These are phyloP conservation scores for Populus ilicifolia DNA, from an alignment of 345 rosid genomes.

Conservation along the genomic window DNA sequence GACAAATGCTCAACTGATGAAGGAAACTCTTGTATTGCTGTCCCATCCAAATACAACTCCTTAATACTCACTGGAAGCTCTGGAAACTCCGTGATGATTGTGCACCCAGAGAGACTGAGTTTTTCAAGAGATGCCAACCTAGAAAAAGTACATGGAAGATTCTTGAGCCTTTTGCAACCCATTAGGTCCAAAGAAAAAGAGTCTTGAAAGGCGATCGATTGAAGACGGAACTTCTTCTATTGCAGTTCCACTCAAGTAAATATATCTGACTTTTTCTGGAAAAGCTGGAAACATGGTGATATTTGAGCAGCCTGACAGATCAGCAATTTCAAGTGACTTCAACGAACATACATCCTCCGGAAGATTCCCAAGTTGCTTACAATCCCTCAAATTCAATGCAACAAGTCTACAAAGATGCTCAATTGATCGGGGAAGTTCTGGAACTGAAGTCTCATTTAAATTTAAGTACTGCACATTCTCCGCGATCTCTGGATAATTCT, in stretches of 20 bases:
- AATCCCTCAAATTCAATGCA: conserved; percentile 1
- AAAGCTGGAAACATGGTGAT: background rate
- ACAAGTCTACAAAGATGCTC: background rate
- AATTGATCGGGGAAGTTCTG: conserved; percentile 9
- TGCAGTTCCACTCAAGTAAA: conserved; percentile 1
- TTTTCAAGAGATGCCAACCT: background rate
- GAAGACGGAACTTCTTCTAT: conserved; percentile 1
- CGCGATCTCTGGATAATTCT: background rate
- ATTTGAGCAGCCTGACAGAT: conserved; percentile 2
- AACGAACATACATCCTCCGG: background rate
- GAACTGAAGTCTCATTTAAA: background rate
- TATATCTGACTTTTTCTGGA: background rate
- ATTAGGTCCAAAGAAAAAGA: background rate
- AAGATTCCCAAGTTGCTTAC: background rate
- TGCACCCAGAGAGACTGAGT: conserved; percentile 7
- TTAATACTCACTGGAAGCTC: background rate
- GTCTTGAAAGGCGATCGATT: background rate
- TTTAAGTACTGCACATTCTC: background rate
- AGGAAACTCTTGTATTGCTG: conserved; percentile 7
- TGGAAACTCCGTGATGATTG: background rate
- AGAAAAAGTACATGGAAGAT: background rate
- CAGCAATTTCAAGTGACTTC: background rate
- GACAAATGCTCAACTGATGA: background rate
- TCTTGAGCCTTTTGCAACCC: conserved; percentile 11
- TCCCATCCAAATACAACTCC: conserved; percentile 5